Evolutionary conservation across 352 stramenopile genomes (phyloP).

Genomic region (Pythium folliculosum): DNA sequence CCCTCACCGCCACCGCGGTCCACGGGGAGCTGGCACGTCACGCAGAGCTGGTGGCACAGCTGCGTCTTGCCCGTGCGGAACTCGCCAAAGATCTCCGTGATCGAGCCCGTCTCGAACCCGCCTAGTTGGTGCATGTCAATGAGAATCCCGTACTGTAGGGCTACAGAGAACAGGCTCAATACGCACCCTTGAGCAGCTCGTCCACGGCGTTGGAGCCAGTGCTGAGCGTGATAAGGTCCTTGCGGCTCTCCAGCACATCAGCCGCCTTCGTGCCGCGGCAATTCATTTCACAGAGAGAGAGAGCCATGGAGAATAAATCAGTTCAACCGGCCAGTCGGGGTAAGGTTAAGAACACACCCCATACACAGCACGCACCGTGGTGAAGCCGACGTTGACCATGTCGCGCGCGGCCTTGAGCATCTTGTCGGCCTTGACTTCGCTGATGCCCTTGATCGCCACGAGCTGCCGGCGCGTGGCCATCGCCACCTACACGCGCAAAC

Average conservation of each 20-base stretch:
- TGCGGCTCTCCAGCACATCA: constrained; percentile 85
- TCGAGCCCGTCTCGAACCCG: constrained; percentile 97
- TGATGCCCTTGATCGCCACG: constrained; percentile 99
- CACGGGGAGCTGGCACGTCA: constrained; percentile 98
- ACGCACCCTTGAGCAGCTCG: constrained; percentile 81
- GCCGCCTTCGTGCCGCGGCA: constrained; percentile 53
- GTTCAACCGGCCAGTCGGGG: no score
- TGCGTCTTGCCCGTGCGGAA: constrained; percentile 99
- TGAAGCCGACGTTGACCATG: constrained; percentile 98
- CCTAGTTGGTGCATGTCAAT: constrained; percentile 36
- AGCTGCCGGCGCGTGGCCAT: constrained; percentile 98
- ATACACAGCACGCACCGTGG: constrained; percentile 81
- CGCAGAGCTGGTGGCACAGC: constrained; percentile 99
- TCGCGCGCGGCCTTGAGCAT: constrained; percentile 97
- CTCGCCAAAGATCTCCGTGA: constrained; percentile 99
- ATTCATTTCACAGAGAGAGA: neutral
- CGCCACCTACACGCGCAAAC: constrained; percentile 61
- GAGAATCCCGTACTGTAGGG: no score
- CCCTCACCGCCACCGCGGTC: constrained; percentile 97
- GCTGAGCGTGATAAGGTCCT: constrained; percentile 94
- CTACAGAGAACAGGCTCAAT: neutral
- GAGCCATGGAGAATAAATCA: neutral
- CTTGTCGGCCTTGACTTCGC: constrained; percentile 98
- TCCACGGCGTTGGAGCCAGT: constrained; percentile 92
- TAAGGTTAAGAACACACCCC: neutral